A percentile compares a stretch with the other conserved stretches of the same genome.
phyloP scores from a whole-genome alignment of 2,329 filamentous ascomycete species.

The Sclerotinia borealis region DNA sequence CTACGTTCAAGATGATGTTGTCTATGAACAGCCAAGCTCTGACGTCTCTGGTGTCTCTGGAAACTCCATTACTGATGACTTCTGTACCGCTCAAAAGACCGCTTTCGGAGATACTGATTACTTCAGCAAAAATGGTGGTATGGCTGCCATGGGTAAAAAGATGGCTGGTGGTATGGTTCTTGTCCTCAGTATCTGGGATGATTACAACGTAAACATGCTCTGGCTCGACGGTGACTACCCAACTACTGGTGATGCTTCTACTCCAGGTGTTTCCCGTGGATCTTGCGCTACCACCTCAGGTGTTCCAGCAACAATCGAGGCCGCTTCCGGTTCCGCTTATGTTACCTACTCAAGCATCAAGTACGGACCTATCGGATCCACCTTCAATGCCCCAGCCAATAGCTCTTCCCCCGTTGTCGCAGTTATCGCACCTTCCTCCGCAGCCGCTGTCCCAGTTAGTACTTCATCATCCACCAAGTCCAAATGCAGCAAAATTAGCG shows the following conservation, averaged over 20 bases:
- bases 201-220: slow-evolving; percentile 58
- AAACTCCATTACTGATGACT: slow-evolving; percentile 44
- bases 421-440: neutral
- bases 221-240: slow-evolving; percentile 49
- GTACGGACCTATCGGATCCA: slow-evolving; percentile 55
- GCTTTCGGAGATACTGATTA: slow-evolving; percentile 43
- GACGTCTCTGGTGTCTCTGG: slow-evolving; percentile 41
- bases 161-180: slow-evolving; percentile 53
- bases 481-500: neutral
- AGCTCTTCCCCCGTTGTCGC: neutral
- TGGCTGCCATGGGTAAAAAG: slow-evolving; percentile 48
- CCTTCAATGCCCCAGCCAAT: slow-evolving; percentile 19
- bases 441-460: neutral
- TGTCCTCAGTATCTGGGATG: slow-evolving; percentile 51
- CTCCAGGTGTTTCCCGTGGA: slow-evolving; percentile 35
- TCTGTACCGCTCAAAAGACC: slow-evolving; percentile 41
- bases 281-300: slow-evolving; percentile 50
- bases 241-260: neutral
- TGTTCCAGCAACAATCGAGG: slow-evolving; percentile 42
- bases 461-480: neutral
- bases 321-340: slow-evolving; percentile 41
- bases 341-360: slow-evolving; percentile 53
- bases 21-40: slow-evolving; percentile 41
- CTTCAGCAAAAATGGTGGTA: slow-evolving; percentile 50
- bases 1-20: slow-evolving; percentile 49